phyloP scores from a whole-genome alignment of 2,329 filamentous ascomycete genomes.

The Pestalotiopsis sp. region DNA sequence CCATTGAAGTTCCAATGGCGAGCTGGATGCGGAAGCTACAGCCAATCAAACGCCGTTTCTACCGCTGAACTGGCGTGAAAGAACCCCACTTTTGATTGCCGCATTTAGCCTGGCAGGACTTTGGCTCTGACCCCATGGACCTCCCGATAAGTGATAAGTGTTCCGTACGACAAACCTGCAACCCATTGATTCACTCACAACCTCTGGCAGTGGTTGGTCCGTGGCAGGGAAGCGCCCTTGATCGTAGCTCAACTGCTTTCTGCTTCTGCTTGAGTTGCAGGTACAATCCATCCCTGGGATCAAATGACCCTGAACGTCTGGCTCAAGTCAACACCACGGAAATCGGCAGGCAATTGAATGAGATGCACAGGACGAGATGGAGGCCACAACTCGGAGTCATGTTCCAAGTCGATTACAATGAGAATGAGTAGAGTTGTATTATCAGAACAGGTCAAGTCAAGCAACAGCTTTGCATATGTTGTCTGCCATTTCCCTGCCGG shows the following conservation, averaged over 20 bases:
- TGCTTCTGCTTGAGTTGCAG: background rate
- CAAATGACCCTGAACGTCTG: no score
- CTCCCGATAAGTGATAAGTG: background rate
- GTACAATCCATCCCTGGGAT: background rate
- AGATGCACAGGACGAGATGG: no score
- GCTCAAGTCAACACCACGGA: no score
- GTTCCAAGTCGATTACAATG: no score
- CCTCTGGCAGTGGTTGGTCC: background rate
- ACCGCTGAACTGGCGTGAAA: background rate
- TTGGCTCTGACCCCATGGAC: background rate
- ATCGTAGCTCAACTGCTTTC: background rate
- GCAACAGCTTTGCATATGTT: no score
- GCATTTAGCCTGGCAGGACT: conserved; percentile 1
- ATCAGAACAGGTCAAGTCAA: no score
- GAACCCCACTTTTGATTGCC: background rate
- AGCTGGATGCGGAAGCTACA: conserved; percentile 7
- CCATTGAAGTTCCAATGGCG: background rate
- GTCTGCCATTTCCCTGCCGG: no score
- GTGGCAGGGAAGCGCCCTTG: background rate
- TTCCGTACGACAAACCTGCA: background rate
- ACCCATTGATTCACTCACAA: background rate
- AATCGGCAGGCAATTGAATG: no score
- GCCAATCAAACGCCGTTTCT: background rate
- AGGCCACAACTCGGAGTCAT: no score
- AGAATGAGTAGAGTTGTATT: no score